A percentile compares a stretch with the other conserved stretches of the same genome.
Evolutionary conservation across 345 rosid genomes (phyloP).

Genomic region (Hibiscus syriacus): DNA sequence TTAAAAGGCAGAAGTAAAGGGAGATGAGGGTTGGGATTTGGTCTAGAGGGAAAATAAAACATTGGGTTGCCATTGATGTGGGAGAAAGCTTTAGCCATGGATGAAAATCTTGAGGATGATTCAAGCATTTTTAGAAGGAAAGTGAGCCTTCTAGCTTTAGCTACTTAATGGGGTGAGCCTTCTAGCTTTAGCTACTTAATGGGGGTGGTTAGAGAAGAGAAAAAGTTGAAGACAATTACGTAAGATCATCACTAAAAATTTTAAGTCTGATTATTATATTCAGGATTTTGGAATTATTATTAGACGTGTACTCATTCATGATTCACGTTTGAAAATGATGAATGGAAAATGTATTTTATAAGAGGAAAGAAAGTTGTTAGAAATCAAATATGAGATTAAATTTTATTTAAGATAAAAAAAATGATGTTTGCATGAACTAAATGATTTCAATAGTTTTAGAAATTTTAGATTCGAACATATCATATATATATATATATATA

Average conservation of each 20-base stretch:
- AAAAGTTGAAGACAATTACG: not conserved
- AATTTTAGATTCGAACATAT: too few relatives aligned
- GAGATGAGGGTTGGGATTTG: constrained; percentile 5
- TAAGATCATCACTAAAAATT: not conserved
- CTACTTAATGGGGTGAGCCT: too few relatives aligned
- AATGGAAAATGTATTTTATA: too few relatives aligned
- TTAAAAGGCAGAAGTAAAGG: not conserved
- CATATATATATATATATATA: too few relatives aligned
- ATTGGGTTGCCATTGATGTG: constrained; percentile 7
- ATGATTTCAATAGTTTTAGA: too few relatives aligned
- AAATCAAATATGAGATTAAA: too few relatives aligned
- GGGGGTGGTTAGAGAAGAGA: not conserved
- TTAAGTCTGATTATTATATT: not conserved
- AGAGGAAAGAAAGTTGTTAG: too few relatives aligned
- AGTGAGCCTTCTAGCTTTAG: not conserved
- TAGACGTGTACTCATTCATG: not conserved
- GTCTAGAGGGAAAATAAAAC: not conserved
- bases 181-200: not conserved
- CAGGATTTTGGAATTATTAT: not conserved
- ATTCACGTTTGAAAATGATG: not conserved
- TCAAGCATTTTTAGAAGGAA: not conserved
- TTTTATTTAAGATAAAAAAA: too few relatives aligned
- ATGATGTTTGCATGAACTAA: too few relatives aligned
- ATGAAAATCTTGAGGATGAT: constrained; percentile 25
- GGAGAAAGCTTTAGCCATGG: constrained; percentile 13